These are phyloP conservation scores for Suillus cothurnatus DNA, from an alignment of 768 basidiomycete species.

Conservation along the genomic window DNA sequence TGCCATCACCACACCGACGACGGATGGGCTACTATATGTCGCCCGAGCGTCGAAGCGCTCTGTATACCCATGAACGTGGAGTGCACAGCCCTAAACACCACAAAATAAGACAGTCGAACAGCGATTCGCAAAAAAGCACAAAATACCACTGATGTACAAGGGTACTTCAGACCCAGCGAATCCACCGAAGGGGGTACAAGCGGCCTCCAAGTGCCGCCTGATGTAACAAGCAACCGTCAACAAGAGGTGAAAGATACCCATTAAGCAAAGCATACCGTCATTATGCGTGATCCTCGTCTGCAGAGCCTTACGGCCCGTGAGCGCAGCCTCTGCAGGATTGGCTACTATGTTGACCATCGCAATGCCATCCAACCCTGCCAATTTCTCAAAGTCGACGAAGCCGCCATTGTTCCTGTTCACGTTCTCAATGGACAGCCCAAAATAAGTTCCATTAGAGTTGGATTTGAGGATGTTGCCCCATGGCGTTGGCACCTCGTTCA, in stretches of 20 bases:
- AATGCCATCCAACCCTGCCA: constrained; percentile 94
- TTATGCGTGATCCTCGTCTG: constrained; percentile 95
- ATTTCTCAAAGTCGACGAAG: constrained; percentile 97
- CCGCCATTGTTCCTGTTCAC: constrained; percentile 90
- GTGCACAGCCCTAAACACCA: constrained; percentile 65
- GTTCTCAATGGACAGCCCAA: constrained; percentile 80
- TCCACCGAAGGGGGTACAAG: constrained; percentile 75
- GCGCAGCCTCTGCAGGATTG: constrained; percentile 73
- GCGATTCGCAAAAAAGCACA: neutral
- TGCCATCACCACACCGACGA: constrained; percentile 92
- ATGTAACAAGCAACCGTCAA: constrained; percentile 6
- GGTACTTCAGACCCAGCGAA: constrained; percentile 71
- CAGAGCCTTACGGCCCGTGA: constrained; percentile 73
- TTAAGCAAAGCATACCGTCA: constrained; percentile 61
- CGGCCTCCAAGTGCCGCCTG: constrained; percentile 87
- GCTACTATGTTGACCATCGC: constrained; percentile 90
- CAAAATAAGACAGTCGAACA: constrained; percentile 7
- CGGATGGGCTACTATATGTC: constrained; percentile 90
- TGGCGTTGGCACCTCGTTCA: constrained; percentile 70
- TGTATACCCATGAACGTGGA: constrained; percentile 96
- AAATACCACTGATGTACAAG: constrained; percentile 67
- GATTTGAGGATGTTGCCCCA: constrained; percentile 96
- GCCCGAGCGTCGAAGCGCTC: constrained; percentile 88
- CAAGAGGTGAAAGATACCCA: neutral
- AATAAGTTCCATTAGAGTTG: constrained; percentile 98